Percentiles rank a stretch among this genome's conserved stretches.
Conservation (phyloP, 805 yeast genomes). For the Grigorovia transvaalensis region DNA sequence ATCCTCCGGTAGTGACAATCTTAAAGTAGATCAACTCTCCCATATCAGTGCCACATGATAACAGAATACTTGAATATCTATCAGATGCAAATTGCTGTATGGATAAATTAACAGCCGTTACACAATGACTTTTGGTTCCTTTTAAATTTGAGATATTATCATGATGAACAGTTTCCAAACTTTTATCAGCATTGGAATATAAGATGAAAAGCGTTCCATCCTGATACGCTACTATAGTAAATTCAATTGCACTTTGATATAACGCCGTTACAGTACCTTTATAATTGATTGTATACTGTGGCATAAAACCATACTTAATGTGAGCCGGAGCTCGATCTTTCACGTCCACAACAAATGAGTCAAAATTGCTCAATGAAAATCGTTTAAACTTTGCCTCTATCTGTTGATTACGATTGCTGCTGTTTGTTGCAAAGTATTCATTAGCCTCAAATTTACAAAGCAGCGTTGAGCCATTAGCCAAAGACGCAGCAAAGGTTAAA, state of each 20-base stretch:
- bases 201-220: slow-evolving; percentile 63
- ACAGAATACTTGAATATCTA: slow-evolving; percentile 54
- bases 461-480: slow-evolving; percentile 61
- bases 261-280: slow-evolving; percentile 48
- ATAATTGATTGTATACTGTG: slow-evolving; percentile 39
- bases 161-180: slow-evolving; percentile 41
- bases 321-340: slow-evolving; percentile 41
- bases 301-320: slow-evolving; percentile 52
- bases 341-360: slow-evolving; percentile 35
- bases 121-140: slow-evolving; percentile 21
- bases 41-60: slow-evolving; percentile 64
- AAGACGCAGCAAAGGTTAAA: slow-evolving; percentile 61
- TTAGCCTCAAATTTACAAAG: slow-evolving; percentile 61
- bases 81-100: slow-evolving; percentile 60
- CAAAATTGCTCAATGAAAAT: slow-evolving; percentile 13
- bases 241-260: slow-evolving; percentile 65
- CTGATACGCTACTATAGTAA: slow-evolving; percentile 68
- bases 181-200: slow-evolving; percentile 64
- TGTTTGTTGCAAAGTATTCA: slow-evolving; percentile 30
- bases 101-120: slow-evolving; percentile 62
- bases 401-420: slow-evolving; percentile 6
- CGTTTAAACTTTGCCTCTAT: slow-evolving; percentile 17
- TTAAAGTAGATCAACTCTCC: slow-evolving; percentile 66
- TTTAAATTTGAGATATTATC: slow-evolving; percentile 21
- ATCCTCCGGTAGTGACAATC: slow-evolving; percentile 37